Percentiles rank a stretch among this genome's conserved stretches.
phyloP scores from a whole-genome alignment of 345 rosid genomes.

The Populus ilicifolia region DNA sequence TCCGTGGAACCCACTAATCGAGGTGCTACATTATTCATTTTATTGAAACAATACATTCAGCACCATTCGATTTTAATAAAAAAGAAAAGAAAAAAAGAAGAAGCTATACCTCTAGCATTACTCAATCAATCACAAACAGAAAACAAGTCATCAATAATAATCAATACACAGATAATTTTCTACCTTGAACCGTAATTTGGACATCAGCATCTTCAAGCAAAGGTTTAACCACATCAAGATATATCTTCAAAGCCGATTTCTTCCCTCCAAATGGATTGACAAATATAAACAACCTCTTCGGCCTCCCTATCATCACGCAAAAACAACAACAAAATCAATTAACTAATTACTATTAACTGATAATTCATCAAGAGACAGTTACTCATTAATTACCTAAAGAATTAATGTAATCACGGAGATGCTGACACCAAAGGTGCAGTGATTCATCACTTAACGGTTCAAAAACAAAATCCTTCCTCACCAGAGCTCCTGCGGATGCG shows the following conservation, averaged over 20 bases:
- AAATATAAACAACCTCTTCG: slow-evolving; percentile 62
- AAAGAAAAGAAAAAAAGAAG: too few species aligned
- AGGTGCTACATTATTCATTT: not conserved
- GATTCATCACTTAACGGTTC: slow-evolving; percentile 61
- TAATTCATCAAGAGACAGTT: too few species aligned
- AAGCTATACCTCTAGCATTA: not conserved
- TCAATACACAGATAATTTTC: not conserved
- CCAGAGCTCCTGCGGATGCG: slow-evolving; percentile 32
- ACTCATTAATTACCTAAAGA: slow-evolving; percentile 50
- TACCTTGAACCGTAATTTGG: slow-evolving; percentile 69
- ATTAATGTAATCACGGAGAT: slow-evolving; percentile 48
- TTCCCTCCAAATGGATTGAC: slow-evolving; percentile 93
- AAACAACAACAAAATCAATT: not conserved
- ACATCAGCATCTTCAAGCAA: slow-evolving; percentile 71
- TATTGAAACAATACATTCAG: not conserved
- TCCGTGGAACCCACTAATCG: not conserved
- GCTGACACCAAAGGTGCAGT: slow-evolving; percentile 52
- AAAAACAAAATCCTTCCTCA: slow-evolving; percentile 68
- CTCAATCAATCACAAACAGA: not conserved
- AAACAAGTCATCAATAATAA: not conserved
- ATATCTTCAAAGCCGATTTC: slow-evolving; percentile 60
- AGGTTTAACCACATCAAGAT: slow-evolving; percentile 65
- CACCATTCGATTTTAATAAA: not conserved
- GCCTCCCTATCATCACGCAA: slow-evolving; percentile 47
- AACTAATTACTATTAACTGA: too few species aligned